Conservation (phyloP, 2,329 filamentous ascomycete genomes). For the Didymella segeticola region DNA sequence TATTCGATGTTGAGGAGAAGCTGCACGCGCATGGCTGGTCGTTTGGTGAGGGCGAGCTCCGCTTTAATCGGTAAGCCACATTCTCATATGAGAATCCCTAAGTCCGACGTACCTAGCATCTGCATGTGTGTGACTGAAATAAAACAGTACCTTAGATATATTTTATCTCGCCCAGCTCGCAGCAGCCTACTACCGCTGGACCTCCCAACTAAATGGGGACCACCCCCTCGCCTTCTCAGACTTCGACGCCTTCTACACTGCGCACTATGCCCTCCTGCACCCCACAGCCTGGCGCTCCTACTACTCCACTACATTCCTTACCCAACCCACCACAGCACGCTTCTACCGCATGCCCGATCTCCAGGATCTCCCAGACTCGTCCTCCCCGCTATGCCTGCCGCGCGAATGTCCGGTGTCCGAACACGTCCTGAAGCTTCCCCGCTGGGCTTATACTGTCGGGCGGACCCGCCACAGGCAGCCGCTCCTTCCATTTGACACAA, state of each 20-base stretch:
- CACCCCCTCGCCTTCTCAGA: constrained; percentile 12
- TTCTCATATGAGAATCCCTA: constrained; percentile 7
- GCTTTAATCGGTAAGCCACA: constrained; percentile 21
- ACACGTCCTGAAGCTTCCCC: constrained; percentile 18
- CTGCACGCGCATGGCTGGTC: constrained; percentile 18
- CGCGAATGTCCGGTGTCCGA: constrained; percentile 14
- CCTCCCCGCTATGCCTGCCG: constrained; percentile 12
- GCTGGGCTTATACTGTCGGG: constrained; percentile 19
- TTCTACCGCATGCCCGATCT: constrained; percentile 20
- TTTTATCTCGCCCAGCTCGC: constrained; percentile 18
- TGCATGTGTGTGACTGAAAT: constrained; percentile 16
- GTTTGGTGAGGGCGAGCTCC: constrained; percentile 18
- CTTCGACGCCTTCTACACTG: constrained; percentile 18
- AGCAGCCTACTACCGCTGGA: constrained; percentile 18
- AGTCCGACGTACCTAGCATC: constrained; percentile 15
- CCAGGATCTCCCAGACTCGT: constrained; percentile 18
- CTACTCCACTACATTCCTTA: constrained; percentile 20
- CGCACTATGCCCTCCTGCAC: constrained; percentile 14
- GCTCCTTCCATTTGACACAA: constrained; percentile 15
- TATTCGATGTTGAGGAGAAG: constrained; percentile 18
- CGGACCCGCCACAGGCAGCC: constrained; percentile 13
- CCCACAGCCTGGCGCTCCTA: constrained; percentile 18
- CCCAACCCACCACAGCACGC: constrained; percentile 17
- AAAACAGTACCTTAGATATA: constrained; percentile 19
- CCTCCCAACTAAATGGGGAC: constrained; percentile 10